phyloP scores from a whole-genome alignment of 768 basidiomycete species.

The Suillus spraguei region DNA sequence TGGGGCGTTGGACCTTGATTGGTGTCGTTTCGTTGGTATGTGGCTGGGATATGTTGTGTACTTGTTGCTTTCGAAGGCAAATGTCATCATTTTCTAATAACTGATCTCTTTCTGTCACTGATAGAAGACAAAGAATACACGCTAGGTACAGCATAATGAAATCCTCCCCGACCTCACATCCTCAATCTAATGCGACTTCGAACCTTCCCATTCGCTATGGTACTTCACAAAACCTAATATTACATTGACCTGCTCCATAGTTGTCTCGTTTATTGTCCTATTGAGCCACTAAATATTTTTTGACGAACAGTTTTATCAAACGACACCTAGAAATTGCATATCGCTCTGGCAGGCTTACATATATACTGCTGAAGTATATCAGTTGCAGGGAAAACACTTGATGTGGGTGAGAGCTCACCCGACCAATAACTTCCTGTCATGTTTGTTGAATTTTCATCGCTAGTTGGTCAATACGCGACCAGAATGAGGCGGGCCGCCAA shows the following conservation, averaged over 20 bases:
- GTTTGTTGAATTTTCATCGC: neutral
- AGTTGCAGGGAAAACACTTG: neutral
- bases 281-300: neutral
- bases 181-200: neutral
- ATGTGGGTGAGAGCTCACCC: neutral
- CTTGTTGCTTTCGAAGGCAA: neutral
- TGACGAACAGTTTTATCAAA: neutral
- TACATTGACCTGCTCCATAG: neutral
- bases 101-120: neutral
- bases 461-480: neutral
- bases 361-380: neutral
- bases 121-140: neutral
- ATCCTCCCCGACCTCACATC: neutral
- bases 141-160: neutral
- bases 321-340: neutral
- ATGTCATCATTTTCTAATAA: neutral
- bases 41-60: neutral
- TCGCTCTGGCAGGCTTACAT: neutral
- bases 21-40: neutral
- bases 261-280: neutral
- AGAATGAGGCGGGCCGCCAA: too few relatives aligned
- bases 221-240: neutral
- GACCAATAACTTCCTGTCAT: neutral
- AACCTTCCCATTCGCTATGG: neutral
- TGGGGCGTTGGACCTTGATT: constrained; percentile 68